These are phyloP conservation scores for Trypanosoma avium DNA, from an alignment of 208 protist species.

Conservation along the genomic window DNA sequence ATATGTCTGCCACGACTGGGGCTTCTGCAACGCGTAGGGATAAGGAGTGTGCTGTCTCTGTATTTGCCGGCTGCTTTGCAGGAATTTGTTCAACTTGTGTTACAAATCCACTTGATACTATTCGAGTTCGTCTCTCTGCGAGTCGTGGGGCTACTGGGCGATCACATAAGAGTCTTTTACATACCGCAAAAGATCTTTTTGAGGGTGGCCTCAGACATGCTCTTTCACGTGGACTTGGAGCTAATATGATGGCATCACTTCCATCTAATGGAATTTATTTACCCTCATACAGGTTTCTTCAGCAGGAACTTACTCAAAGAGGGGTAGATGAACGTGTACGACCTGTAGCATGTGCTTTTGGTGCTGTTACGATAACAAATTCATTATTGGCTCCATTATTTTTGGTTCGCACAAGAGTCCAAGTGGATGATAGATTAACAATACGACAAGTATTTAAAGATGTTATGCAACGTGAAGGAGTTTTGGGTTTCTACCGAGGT, in stretches of 20 bases:
- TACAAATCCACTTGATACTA: constrained; percentile 89
- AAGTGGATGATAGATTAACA: constrained; percentile 75
- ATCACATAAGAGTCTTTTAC: constrained; percentile 71
- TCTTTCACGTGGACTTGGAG: constrained; percentile 74
- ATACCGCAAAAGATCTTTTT: constrained; percentile 72
- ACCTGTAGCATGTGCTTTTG: constrained; percentile 63
- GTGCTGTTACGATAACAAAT: constrained; percentile 79
- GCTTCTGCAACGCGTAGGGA: constrained; percentile 5
- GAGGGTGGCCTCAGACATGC: constrained; percentile 63
- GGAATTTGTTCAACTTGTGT: constrained; percentile 87
- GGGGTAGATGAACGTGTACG: constrained; percentile 54
- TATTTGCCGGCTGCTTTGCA: constrained; percentile 80
- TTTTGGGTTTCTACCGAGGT: constrained; percentile 84
- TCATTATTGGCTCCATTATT: constrained; percentile 77
- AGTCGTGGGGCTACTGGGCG: constrained; percentile 74
- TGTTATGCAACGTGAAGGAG: constrained; percentile 69
- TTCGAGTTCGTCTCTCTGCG: constrained; percentile 80
- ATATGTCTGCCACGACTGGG: not conserved
- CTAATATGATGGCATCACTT: constrained; percentile 88
- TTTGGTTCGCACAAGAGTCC: constrained; percentile 85
- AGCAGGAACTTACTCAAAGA: constrained; percentile 43
- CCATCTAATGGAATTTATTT: constrained; percentile 90
- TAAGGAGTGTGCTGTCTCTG: constrained; percentile 61
- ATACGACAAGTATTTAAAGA: constrained; percentile 70
- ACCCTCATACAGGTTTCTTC: constrained; percentile 74